A percentile compares a stretch with the other conserved stretches of the same genome.
Conservation (phyloP, 805 yeast genomes). For the Metschnikowia amazonensis region DNA sequence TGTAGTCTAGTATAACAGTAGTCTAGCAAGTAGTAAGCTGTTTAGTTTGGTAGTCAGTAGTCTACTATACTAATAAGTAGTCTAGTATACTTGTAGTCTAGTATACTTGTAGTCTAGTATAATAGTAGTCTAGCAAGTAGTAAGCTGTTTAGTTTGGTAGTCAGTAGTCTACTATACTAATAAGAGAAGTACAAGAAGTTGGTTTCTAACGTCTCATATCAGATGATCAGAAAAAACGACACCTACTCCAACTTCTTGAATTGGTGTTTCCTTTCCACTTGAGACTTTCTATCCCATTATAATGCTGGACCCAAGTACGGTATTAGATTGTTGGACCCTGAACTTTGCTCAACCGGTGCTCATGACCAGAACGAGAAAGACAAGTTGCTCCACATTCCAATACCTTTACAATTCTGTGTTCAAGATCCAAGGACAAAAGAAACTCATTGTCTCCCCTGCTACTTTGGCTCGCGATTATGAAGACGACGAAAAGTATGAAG, state of each 20-base stretch:
- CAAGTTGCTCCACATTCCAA: conserved; percentile 58
- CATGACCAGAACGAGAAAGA: conserved; percentile 37
- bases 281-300: conserved; percentile 56
- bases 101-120: no score
- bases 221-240: conserved; percentile 59
- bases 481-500: conserved; percentile 12
- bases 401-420: conserved; percentile 60
- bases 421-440: conserved; percentile 34
- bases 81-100: no score
- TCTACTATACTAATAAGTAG: no score
- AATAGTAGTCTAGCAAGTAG: no score
- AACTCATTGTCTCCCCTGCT: conserved; percentile 16
- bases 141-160: no score
- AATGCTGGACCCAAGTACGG: conserved; percentile 62
- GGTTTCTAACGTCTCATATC: conserved; percentile 53
- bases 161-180: no score
- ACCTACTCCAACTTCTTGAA: conserved; percentile 64
- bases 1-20: no score
- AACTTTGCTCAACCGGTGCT: conserved; percentile 44
- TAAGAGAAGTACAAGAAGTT: conserved; percentile 48
- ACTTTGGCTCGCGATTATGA: conserved; percentile 13
- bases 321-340: conserved; percentile 41
- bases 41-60: no score
- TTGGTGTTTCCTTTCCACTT: conserved; percentile 56
- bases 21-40: no score